phyloP scores from a whole-genome alignment of 805 yeast species.

The Kuraishia ogatae region DNA sequence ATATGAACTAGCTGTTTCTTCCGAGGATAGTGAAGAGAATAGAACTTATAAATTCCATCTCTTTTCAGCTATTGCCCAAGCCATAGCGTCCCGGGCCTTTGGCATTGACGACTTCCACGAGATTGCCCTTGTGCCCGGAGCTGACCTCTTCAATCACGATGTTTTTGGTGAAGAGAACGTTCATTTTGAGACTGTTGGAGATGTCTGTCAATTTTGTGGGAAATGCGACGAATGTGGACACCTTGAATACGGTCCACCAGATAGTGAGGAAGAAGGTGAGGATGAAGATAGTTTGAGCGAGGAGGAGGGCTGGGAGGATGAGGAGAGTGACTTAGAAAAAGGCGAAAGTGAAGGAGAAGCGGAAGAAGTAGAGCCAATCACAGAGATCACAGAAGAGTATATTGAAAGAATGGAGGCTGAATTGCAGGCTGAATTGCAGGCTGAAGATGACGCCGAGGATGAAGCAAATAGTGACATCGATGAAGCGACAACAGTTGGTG shows the following conservation, averaged over 20 bases:
- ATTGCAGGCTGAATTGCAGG: conserved; percentile 17
- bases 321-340: conserved; percentile 10
- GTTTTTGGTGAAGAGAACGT: conserved; percentile 47
- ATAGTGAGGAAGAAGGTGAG: conserved; percentile 17
- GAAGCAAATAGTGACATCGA: conserved; percentile 20
- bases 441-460: conserved; percentile 11
- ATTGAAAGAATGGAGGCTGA: conserved; percentile 21
- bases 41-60: conserved; percentile 22
- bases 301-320: conserved; percentile 11
- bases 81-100: conserved; percentile 73
- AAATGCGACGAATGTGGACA: conserved; percentile 22
- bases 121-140: conserved; percentile 79
- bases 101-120: conserved; percentile 70
- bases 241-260: conserved; percentile 18
- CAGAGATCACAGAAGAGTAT: conserved; percentile 23
- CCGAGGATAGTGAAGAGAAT: conserved; percentile 16
- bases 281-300: conserved; percentile 14
- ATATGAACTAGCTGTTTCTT: conserved; percentile 18
- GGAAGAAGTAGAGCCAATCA: conserved; percentile 4
- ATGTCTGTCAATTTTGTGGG: conserved; percentile 27
- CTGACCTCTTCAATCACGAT: conserved; percentile 79
- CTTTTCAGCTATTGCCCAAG: conserved; percentile 51
- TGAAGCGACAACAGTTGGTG: conserved; percentile 4
- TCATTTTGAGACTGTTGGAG: conserved; percentile 48
- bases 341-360: conserved; percentile 1